Percentiles rank a stretch among this genome's conserved stretches.
These are phyloP conservation scores for Pholiota molesta DNA, from an alignment of 768 basidiomycete species.

Conservation along the genomic window DNA sequence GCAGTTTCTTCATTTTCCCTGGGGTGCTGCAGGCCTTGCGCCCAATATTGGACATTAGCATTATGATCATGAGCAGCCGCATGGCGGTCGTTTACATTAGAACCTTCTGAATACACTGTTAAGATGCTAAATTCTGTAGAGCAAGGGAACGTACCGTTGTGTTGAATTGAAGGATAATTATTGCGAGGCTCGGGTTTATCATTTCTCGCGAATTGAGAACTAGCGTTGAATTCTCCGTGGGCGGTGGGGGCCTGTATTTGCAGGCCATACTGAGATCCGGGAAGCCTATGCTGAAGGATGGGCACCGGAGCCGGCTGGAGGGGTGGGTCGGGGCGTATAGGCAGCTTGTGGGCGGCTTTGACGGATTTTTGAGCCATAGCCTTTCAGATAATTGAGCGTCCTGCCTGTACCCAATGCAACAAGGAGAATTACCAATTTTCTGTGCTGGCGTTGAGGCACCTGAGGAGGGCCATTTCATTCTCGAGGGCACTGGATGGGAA, in stretches of 20 bases:
- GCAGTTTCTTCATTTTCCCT: too few relatives aligned
- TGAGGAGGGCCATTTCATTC: neutral
- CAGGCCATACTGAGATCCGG: neutral
- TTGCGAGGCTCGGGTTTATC: neutral
- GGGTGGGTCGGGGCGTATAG: neutral
- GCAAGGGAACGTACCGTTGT: too few relatives aligned
- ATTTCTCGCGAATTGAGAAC: neutral
- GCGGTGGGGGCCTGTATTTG: neutral
- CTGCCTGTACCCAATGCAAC: neutral
- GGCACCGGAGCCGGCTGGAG: neutral
- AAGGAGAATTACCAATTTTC: neutral
- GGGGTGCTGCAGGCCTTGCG: too few relatives aligned
- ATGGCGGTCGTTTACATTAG: neutral
- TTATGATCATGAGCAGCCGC: neutral
- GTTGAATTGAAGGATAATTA: neutral
- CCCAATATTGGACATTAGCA: too few relatives aligned
- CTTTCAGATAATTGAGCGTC: neutral
- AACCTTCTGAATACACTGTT: neutral
- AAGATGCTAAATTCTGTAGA: too few relatives aligned
- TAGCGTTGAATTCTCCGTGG: neutral
- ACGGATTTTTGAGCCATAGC: neutral
- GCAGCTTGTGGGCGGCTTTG: neutral
- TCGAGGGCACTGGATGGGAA: neutral
- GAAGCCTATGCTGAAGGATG: neutral
- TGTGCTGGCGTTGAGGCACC: neutral